Conservation (phyloP, 2,329 filamentous ascomycete species). For the Botrytis cinerea region DNA sequence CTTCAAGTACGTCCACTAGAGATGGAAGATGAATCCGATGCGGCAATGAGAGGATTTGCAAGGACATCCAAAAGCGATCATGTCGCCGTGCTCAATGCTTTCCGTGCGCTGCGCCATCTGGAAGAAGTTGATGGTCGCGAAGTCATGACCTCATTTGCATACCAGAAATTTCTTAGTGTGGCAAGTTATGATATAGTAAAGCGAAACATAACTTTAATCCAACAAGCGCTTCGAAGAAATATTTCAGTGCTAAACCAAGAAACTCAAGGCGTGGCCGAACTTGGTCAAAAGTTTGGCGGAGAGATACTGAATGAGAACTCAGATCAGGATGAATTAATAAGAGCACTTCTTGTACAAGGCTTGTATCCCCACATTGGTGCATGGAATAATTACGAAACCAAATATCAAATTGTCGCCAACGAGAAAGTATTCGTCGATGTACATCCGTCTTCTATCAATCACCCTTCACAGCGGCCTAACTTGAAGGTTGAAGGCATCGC, state of each 20-base stretch:
- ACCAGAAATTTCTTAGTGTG: slow-evolving; percentile 40
- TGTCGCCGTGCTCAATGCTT: slow-evolving; percentile 48
- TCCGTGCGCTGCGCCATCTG: slow-evolving; percentile 44
- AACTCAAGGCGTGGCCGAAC: slow-evolving; percentile 11
- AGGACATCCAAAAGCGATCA: slow-evolving; percentile 50
- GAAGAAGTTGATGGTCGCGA: slow-evolving; percentile 27
- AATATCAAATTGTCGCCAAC: not conserved
- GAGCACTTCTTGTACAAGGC: slow-evolving; percentile 49
- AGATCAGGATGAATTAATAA: slow-evolving; percentile 47
- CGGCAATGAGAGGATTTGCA: slow-evolving; percentile 71
- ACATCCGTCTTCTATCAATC: slow-evolving; percentile 20
- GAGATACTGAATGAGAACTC: slow-evolving; percentile 49
- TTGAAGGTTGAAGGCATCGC: not conserved
- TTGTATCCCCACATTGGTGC: slow-evolving; percentile 49
- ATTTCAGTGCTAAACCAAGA: not conserved
- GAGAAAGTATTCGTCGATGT: not conserved
- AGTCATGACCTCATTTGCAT: slow-evolving; percentile 5
- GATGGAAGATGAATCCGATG: slow-evolving; percentile 70
- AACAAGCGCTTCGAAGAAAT: slow-evolving; percentile 7
- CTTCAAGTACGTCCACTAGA: slow-evolving; percentile 82
- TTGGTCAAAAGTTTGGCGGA: slow-evolving; percentile 38
- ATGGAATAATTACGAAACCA: not conserved
- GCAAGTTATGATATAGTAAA: slow-evolving; percentile 1
- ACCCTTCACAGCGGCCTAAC: not conserved
- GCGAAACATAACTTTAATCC: not conserved